A percentile compares a stretch with the other conserved stretches of the same genome.
Evolutionary conservation across 331 rosid species (phyloP).

Genomic region (Telfairia occidentalis): DNA sequence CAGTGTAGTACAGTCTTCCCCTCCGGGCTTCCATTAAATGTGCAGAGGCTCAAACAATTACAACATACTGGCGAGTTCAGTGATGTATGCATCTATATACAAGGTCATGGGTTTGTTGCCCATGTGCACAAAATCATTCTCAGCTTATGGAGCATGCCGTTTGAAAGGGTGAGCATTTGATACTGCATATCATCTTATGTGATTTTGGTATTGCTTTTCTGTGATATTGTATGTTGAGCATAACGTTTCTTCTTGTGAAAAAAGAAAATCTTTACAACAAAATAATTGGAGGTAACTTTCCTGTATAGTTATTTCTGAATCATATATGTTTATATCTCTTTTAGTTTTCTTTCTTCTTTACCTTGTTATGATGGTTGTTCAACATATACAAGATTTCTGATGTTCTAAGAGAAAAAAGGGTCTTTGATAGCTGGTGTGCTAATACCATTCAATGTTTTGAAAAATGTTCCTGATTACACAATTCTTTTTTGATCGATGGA

Average conservation of each 20-base stretch:
- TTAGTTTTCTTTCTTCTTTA: background rate
- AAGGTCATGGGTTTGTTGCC: conserved; percentile 49
- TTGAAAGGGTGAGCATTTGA: conserved; percentile 56
- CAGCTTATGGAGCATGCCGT: conserved; percentile 83
- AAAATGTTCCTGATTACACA: background rate
- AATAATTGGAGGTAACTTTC: background rate
- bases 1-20: conserved; percentile 50
- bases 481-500: background rate
- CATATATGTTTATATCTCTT: background rate
- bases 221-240: background rate
- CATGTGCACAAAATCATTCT: conserved; percentile 68
- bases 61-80: conserved; percentile 51
- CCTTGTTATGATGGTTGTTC: background rate
- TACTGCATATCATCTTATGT: background rate
- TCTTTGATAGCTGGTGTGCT: background rate
- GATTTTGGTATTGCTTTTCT: background rate
- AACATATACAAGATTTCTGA: background rate
- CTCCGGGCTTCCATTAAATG: conserved; percentile 45
- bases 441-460: background rate
- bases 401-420: background rate
- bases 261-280: background rate
- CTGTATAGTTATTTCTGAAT: background rate
- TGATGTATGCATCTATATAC: conserved; percentile 54
- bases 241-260: background rate
- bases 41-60: conserved; percentile 45